These are phyloP conservation scores for Elsinoe necatrix DNA, from an alignment of 2,329 filamentous ascomycete genomes.

Conservation along the genomic window DNA sequence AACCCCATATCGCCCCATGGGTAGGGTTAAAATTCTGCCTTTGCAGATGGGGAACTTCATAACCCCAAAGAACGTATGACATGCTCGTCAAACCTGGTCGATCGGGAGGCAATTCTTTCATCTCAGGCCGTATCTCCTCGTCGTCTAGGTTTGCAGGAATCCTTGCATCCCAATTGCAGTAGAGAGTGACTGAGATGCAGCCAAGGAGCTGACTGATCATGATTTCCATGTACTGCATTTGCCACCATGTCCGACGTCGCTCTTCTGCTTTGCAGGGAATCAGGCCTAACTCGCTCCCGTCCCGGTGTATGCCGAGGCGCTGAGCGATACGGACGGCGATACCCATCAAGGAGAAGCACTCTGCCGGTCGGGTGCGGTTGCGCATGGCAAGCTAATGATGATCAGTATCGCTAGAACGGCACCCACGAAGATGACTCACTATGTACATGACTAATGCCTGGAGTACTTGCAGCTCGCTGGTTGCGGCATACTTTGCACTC, in stretches of 20 bases:
- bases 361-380: not conserved
- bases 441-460: slow-evolving; percentile 15
- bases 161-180: slow-evolving; percentile 14
- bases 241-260: slow-evolving; percentile 52
- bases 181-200: slow-evolving; percentile 15
- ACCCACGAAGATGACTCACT: not conserved
- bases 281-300: slow-evolving; percentile 45
- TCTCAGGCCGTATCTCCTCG: slow-evolving; percentile 1
- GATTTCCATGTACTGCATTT: slow-evolving; percentile 17
- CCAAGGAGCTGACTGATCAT: slow-evolving; percentile 11
- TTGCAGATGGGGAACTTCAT: slow-evolving; percentile 10
- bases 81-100: slow-evolving; percentile 15
- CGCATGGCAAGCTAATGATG: not conserved
- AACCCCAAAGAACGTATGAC: slow-evolving; percentile 15
- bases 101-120: slow-evolving; percentile 3
- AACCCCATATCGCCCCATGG: slow-evolving; percentile 11
- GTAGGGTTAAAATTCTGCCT: not conserved
- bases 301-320: slow-evolving; percentile 53
- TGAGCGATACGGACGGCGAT: slow-evolving; percentile 53
- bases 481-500: slow-evolving; percentile 10
- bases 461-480: not conserved
- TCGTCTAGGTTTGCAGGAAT: slow-evolving; percentile 16
- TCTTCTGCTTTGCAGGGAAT: slow-evolving; percentile 50
- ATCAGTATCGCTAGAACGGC: not conserved
- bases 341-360: slow-evolving; percentile 41